phyloP scores from a whole-genome alignment of 306 rosid species.

The Cucumis hystrix region DNA sequence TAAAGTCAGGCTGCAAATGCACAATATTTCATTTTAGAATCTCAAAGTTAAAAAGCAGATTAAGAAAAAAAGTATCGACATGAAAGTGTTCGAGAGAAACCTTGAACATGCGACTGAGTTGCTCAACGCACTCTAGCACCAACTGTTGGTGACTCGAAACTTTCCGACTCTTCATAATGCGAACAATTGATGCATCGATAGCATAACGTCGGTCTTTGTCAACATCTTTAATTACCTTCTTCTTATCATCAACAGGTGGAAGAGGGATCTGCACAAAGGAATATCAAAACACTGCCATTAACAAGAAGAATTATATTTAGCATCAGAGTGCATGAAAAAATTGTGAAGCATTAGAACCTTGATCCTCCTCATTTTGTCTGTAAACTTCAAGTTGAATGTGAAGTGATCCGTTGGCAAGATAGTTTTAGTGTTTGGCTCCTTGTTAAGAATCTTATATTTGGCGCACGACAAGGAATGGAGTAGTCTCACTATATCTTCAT shows the following conservation, averaged over 20 bases:
- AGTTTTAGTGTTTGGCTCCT: conserved; percentile 68
- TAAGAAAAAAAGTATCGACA: neutral
- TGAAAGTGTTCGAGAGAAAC: conserved; percentile 18
- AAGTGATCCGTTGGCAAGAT: conserved; percentile 44
- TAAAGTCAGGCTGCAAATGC: conserved; percentile 65
- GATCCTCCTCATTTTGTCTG: conserved; percentile 86
- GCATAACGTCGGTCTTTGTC: conserved; percentile 89
- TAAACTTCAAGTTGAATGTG: conserved; percentile 63
- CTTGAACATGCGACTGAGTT: conserved; percentile 86
- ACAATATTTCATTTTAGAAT: neutral
- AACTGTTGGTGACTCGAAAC: conserved; percentile 62
- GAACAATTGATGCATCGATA: conserved; percentile 85
- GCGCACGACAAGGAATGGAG: conserved; percentile 88
- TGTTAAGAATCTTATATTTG: conserved; percentile 58
- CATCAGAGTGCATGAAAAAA: neutral
- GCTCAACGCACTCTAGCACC: conserved; percentile 78
- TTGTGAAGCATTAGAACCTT: conserved; percentile 32
- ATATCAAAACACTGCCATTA: neutral
- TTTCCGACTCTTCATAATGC: conserved; percentile 89
- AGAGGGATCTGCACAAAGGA: conserved; percentile 56
- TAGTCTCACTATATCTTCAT: conserved; percentile 58
- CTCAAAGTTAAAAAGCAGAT: neutral
- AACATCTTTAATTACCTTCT: conserved; percentile 71
- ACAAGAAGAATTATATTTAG: neutral
- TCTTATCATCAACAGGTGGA: conserved; percentile 79